A percentile compares a stretch with the other conserved stretches of the same genome.
Evolutionary conservation across 129 eudicot genomes (phyloP).

Genomic region (Silybum marianum): DNA sequence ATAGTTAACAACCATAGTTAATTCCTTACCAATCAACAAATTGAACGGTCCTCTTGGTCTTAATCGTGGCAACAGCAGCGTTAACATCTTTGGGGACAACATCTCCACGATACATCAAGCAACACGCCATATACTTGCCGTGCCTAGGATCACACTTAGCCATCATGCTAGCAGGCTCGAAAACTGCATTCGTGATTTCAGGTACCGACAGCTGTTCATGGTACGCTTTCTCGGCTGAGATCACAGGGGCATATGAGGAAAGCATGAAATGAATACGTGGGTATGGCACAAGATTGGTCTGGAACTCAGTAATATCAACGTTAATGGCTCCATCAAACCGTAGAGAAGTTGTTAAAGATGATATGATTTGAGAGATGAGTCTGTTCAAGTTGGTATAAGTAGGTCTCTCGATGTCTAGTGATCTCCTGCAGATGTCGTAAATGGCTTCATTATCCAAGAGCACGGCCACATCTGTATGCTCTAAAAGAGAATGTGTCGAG

Average conservation of each 20-base stretch:
- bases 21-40: constrained; percentile 91
- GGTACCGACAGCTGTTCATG: constrained; percentile 94
- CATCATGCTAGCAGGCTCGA: constrained; percentile 98
- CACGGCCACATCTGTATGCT: constrained; percentile 92
- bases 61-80: constrained; percentile 94
- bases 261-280: constrained; percentile 98
- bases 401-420: constrained; percentile 93
- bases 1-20: not conserved
- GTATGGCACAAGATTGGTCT: constrained; percentile 93
- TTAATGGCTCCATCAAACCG: constrained; percentile 98
- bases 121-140: constrained; percentile 97
- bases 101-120: constrained; percentile 95
- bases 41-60: constrained; percentile 91
- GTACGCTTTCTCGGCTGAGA: constrained; percentile 92
- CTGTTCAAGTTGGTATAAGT: constrained; percentile 88
- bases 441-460: constrained; percentile 95
- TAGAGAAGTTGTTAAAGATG: constrained; percentile 89
- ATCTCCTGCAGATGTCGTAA: constrained; percentile 83
- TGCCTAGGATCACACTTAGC: constrained; percentile 97
- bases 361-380: constrained; percentile 83
- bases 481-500: constrained; percentile 92
- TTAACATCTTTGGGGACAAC: constrained; percentile 97
- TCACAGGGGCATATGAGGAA: constrained; percentile 96
- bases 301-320: constrained; percentile 90
- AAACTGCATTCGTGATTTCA: constrained; percentile 91